Evolutionary conservation across 1,284 basidiomycete genomes (phyloP).

Genomic region (Gymnopus androsaceus): DNA sequence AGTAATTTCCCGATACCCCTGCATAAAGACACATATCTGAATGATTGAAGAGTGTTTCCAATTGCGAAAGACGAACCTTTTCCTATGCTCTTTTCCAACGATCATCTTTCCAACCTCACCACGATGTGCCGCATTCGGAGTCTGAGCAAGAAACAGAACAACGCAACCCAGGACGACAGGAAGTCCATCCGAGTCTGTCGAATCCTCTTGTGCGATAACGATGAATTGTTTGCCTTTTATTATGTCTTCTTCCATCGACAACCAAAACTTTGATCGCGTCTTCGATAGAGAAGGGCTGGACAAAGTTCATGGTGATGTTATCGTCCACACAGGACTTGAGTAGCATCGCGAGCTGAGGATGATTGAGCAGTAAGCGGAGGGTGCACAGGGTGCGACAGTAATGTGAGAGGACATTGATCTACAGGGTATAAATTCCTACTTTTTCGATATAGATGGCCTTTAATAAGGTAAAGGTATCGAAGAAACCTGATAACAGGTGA

Average conservation of each 20-base stretch:
- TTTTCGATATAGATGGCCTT: too few relatives aligned
- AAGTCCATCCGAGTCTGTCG: background rate
- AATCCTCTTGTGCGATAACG: constrained; percentile 3
- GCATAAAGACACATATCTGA: background rate
- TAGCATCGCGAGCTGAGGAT: background rate
- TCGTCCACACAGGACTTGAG: constrained; percentile 5
- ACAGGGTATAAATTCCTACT: too few relatives aligned
- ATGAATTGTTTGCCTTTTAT: background rate
- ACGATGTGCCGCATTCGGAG: constrained; percentile 8
- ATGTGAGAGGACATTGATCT: too few relatives aligned
- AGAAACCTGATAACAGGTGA: too few relatives aligned
- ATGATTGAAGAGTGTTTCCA: background rate
- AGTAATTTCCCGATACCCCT: constrained; percentile 6
- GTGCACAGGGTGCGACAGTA: background rate
- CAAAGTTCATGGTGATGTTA: constrained; percentile 10
- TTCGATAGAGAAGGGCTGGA: constrained; percentile 4
- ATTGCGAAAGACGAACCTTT: constrained; percentile 1
- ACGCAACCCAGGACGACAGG: constrained; percentile 3
- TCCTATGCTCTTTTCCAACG: constrained; percentile 5
- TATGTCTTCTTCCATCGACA: background rate
- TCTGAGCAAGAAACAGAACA: constrained; percentile 5
- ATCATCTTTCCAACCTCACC: constrained; percentile 10
- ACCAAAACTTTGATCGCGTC: constrained; percentile 3
- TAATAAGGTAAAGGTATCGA: too few relatives aligned
- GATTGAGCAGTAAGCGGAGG: background rate